Evolutionary conservation across 257 asterid genomes (phyloP).

Genomic region (Solanum paucissectum): DNA sequence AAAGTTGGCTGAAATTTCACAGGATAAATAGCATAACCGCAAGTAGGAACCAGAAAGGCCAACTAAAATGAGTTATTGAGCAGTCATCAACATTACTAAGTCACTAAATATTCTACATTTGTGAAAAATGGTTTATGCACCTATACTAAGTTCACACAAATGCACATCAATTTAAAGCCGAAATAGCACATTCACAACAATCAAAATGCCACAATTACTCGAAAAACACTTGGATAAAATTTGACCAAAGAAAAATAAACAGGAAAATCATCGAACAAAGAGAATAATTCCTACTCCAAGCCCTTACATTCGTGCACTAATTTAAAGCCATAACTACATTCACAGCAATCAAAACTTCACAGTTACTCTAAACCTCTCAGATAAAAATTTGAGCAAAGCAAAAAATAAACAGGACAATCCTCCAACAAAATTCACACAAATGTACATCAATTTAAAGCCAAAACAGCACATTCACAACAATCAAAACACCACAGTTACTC

Average conservation of each 20-base stretch:
- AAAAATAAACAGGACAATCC: not conserved
- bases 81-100: not conserved
- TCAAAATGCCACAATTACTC: not conserved
- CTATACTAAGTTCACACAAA: not conserved
- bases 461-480: not conserved
- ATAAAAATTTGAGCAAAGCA: not conserved
- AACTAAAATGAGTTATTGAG: not conserved
- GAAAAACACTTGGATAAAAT: not conserved
- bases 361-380: not conserved
- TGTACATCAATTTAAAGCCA: not conserved
- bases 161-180: conserved; percentile 6
- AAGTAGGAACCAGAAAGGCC: not conserved
- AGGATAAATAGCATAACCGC: not conserved
- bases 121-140: not conserved
- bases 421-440: not conserved
- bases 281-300: not conserved
- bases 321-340: not conserved
- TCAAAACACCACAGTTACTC: not conserved
- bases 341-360: not conserved
- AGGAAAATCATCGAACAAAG: not conserved
- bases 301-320: not conserved
- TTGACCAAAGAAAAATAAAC: not conserved
- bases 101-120: not conserved
- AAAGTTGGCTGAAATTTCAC: not conserved
- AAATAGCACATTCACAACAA: not conserved